Evolutionary conservation across 495 filamentous ascomycete species (phyloP), one percentile per base, ranked within the genome.

Genomic region (Hyaloscypha hepaticicola): DNA sequence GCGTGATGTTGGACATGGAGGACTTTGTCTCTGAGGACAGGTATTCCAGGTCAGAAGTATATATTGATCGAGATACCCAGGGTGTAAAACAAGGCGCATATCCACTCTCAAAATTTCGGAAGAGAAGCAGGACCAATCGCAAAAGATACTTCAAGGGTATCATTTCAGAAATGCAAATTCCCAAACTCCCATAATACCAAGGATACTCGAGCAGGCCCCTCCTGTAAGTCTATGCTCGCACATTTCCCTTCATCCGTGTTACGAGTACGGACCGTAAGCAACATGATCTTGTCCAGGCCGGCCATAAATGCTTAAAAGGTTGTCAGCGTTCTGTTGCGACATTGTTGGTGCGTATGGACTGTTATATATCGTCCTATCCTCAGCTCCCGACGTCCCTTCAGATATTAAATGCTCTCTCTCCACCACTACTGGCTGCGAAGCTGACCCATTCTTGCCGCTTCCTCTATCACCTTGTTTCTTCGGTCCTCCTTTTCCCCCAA

Each of bases 261-360:
- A 45, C 19, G 38, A 45, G 6, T 45, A 45, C 14, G 38, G 1
- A 16, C 38, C 38, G 19, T 45, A 45, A 14, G 38, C 38, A 45
- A 16, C 38, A 45, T 45, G 19, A 45, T 45, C 38, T 45, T 3
- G 38, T 45, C 12, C 38, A 45, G 38, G 38, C 38, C 38, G 38
- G 38, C 38, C 38, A 16, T 45, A 45, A 19, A 45, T 45, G 7
- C 38, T 45, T 4, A 45, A 16, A 9, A 45, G 38, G 12, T 45
- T 16, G 11, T 4, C 38, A 45, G 38, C 38, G 19, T 45, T 45
- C 38, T 45, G 38, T 16, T 45, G 11, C 0, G 38, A 45, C 4
- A 45, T 8, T 14, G 55, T 16, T 26, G 45, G 21, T n/a, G 41
- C 25, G 29, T 60, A 65, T 11, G 63, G 63, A 29, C 55, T 65